phyloP scores from a whole-genome alignment of 352 stramenopile genomes.

The Phytophthora colocasiae region DNA sequence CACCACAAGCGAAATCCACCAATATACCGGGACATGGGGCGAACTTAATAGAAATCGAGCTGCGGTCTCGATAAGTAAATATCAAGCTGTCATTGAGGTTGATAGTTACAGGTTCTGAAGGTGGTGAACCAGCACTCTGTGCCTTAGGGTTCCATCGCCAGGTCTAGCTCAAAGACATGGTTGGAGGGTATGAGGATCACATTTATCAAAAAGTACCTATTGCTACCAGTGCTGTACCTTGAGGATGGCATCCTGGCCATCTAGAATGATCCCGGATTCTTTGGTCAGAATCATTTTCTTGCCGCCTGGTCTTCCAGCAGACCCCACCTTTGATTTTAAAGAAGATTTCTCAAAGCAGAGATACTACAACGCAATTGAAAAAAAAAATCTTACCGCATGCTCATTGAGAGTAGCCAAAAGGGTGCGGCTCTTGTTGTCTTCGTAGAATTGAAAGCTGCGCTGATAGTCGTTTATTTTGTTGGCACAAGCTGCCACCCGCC shows the following conservation, averaged over 20 bases:
- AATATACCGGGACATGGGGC: constrained; percentile 58
- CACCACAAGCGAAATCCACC: constrained; percentile 73
- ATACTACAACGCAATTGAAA: not conserved
- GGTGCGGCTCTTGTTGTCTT: constrained; percentile 63
- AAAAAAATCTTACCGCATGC: constrained; percentile 52
- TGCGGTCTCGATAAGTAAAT: constrained; percentile 74
- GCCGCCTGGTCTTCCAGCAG: constrained; percentile 51
- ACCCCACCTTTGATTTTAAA: constrained; percentile 53
- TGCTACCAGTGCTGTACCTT: constrained; percentile 40
- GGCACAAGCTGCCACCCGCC: constrained; percentile 70
- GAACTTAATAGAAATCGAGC: constrained; percentile 75
- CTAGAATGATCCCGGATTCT: constrained; percentile 64
- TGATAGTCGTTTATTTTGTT: constrained; percentile 80
- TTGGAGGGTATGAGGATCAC: not conserved
- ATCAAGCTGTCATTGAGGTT: constrained; percentile 73
- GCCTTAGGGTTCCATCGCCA: constrained; percentile 76
- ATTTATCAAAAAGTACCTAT: not conserved
- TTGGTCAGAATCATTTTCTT: constrained; percentile 76
- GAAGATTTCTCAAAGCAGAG: not conserved
- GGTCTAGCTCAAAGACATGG: constrained; percentile 29
- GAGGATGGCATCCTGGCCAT: constrained; percentile 56
- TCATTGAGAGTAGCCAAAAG: constrained; percentile 73
- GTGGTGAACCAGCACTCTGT: constrained; percentile 67
- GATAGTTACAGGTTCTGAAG: constrained; percentile 65
- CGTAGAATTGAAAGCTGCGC: constrained; percentile 71